phyloP scores from a whole-genome alignment of 495 filamentous ascomycete genomes.

The Diplogelasinospora grovesii region DNA sequence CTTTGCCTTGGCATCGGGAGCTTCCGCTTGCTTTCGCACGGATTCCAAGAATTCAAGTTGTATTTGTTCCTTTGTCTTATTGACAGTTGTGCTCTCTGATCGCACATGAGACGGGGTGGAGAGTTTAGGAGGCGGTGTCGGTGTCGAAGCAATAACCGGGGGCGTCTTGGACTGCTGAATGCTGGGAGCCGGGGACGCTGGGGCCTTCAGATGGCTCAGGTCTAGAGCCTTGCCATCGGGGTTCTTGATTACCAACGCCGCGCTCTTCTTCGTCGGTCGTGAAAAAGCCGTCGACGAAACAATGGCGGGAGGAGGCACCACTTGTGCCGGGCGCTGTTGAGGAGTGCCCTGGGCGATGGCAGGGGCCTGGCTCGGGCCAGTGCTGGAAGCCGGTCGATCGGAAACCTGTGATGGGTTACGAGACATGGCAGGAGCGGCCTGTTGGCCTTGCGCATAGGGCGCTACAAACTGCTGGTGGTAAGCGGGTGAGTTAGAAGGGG shows the following conservation, averaged over 20 bases:
- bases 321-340: conserved; percentile 47
- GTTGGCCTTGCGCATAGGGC: conserved; percentile 43
- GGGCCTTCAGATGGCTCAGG: conserved; percentile 30
- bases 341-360: conserved; percentile 39
- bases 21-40: conserved; percentile 35
- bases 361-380: conserved; percentile 53
- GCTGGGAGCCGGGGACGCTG: conserved; percentile 41
- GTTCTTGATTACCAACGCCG: conserved; percentile 71
- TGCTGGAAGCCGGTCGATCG: conserved; percentile 70
- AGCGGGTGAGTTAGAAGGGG: conserved; percentile 33
- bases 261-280: conserved; percentile 56
- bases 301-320: conserved; percentile 52
- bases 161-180: conserved; percentile 47
- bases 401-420: conserved; percentile 78
- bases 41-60: conserved; percentile 46
- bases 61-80: conserved; percentile 46
- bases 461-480: conserved; percentile 39
- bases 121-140: conserved; percentile 45
- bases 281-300: conserved; percentile 50
- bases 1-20: conserved; percentile 27
- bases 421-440: conserved; percentile 63
- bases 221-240: conserved; percentile 57
- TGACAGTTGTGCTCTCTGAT: conserved; percentile 37
- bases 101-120: conserved; percentile 39
- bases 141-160: conserved; percentile 44